These are phyloP conservation scores for Sherardia arvensis DNA, from an alignment of 257 asterid species.

Conservation along the genomic window DNA sequence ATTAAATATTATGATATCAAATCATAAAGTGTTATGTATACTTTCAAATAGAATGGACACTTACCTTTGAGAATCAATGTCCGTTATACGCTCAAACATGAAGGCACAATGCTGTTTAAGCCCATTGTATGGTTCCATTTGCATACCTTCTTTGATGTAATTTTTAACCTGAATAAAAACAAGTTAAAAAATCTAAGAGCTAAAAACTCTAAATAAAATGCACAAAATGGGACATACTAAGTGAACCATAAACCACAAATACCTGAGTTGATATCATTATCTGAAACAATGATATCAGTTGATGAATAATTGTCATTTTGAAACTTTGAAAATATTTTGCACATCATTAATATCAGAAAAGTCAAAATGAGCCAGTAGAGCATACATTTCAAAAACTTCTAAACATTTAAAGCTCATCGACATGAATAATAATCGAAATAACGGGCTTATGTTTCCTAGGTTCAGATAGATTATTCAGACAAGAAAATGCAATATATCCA, in stretches of 20 bases:
- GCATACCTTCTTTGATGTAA: no score
- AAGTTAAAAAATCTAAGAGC: no score
- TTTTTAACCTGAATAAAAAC: no score
- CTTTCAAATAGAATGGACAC: no score
- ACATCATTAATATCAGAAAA: not conserved
- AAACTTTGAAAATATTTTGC: not conserved
- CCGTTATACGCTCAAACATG: no score
- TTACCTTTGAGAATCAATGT: no score
- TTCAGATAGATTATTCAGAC: not conserved
- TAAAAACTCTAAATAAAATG: not conserved
- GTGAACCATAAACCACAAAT: slow-evolving; percentile 5
- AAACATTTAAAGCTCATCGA: not conserved
- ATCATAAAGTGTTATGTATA: no score
- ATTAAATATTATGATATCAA: no score
- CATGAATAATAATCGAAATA: no score
- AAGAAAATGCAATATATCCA: not conserved
- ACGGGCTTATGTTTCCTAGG: not conserved
- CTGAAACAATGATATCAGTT: not conserved
- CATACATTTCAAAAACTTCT: not conserved
- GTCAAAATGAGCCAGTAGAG: no score
- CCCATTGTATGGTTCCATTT: no score
- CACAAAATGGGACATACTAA: not conserved
- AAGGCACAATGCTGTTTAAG: no score
- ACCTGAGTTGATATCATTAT: slow-evolving; percentile 47
- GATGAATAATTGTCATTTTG: not conserved